Conservation (phyloP, 192 early-diverging fungal genomes). For the Tieghemiomyces parasiticus region DNA sequence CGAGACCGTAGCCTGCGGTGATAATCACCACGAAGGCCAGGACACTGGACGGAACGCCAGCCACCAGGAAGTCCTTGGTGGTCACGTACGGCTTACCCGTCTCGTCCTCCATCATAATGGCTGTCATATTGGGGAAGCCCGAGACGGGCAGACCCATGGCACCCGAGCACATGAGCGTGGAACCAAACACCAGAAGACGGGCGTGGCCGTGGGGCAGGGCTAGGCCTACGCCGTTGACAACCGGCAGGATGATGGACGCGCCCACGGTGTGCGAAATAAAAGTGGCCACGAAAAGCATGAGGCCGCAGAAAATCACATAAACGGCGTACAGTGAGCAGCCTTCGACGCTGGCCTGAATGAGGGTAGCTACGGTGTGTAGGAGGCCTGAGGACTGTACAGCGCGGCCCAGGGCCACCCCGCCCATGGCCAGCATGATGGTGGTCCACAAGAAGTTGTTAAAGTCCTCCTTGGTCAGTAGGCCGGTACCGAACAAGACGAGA, state of each 20-base stretch:
- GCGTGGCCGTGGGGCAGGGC: slow-evolving; percentile 62
- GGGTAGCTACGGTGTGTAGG: slow-evolving; percentile 54
- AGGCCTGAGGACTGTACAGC: slow-evolving; percentile 81
- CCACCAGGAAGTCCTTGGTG: slow-evolving; percentile 70
- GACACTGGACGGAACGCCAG: slow-evolving; percentile 60
- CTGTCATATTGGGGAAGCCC: slow-evolving; percentile 96
- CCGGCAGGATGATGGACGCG: slow-evolving; percentile 88
- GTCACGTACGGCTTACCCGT: slow-evolving; percentile 69
- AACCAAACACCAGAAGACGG: slow-evolving; percentile 65
- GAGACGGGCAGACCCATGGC: slow-evolving; percentile 89
- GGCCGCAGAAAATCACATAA: slow-evolving; percentile 53
- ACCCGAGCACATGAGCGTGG: slow-evolving; percentile 72
- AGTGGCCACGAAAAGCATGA: slow-evolving; percentile 73
- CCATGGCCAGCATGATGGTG: slow-evolving; percentile 83
- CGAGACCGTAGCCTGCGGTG: slow-evolving; percentile 60
- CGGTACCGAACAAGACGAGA: slow-evolving; percentile 79
- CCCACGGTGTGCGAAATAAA: slow-evolving; percentile 96
- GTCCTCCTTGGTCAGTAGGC: slow-evolving; percentile 87
- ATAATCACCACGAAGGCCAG: slow-evolving; percentile 55
- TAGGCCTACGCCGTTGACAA: slow-evolving; percentile 78
- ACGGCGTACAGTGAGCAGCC: slow-evolving; percentile 56
- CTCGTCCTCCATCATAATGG: slow-evolving; percentile 80
- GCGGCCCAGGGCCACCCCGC: slow-evolving; percentile 85
- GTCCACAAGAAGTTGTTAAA: slow-evolving; percentile 95
- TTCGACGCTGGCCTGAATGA: slow-evolving; percentile 46